Evolutionary conservation across 148 eudicot genomes (phyloP).

Genomic region (Silene uniflora): DNA sequence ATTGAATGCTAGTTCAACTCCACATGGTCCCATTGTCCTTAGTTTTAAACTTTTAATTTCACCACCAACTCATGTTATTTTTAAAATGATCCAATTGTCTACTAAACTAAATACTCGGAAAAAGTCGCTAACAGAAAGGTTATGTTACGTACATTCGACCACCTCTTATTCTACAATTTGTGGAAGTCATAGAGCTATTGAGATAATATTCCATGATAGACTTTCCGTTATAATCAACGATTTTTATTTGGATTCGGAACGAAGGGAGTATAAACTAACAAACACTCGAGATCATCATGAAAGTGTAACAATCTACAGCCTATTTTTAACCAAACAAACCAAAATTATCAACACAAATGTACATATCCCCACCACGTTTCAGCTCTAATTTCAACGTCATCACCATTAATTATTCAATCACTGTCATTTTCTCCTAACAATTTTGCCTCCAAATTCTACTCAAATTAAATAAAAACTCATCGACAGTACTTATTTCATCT

Average conservation of each 20-base stretch:
- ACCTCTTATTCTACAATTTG: no score
- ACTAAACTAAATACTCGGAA: not conserved
- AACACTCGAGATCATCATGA: not conserved
- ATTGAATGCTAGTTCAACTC: slow-evolving; percentile 5
- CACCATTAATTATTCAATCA: not conserved
- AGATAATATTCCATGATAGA: no score
- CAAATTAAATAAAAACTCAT: no score
- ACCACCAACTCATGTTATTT: slow-evolving; percentile 8
- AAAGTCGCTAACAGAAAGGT: not conserved
- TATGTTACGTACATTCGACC: no score
- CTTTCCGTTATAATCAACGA: no score
- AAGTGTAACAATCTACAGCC: not conserved
- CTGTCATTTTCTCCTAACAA: not conserved
- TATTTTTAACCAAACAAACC: not conserved
- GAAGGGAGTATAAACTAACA: not conserved
- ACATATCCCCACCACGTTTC: not conserved
- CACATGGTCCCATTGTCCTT: slow-evolving; percentile 14
- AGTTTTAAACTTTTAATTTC: slow-evolving; percentile 16
- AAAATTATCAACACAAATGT: not conserved
- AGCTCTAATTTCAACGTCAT: slow-evolving; percentile 1
- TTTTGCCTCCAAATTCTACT: no score
- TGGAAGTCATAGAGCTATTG: no score
- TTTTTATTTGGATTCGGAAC: no score
- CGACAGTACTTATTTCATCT: no score
- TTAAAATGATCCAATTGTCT: not conserved